phyloP scores from a whole-genome alignment of 208 protist genomes.

The Borovskyia barvae region DNA sequence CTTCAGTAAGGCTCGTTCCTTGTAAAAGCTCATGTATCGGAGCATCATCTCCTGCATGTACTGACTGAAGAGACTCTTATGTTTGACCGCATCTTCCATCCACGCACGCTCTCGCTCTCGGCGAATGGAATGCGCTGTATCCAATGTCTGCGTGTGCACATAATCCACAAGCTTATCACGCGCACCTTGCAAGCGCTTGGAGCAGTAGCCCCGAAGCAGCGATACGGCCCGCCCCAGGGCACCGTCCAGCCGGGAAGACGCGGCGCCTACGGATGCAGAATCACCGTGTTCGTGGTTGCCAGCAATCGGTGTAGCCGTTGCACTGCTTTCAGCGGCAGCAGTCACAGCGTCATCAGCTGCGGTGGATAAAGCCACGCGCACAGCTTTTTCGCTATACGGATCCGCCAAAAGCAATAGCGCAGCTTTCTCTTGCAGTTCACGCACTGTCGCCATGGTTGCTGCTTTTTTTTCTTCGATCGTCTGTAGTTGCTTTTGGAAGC shows the following conservation, averaged over 20 bases:
- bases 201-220: slow-evolving; percentile 39
- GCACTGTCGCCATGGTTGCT: slow-evolving; percentile 11
- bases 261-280: background rate
- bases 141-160: slow-evolving; percentile 47
- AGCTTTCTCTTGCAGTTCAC: slow-evolving; percentile 21
- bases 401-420: slow-evolving; percentile 26
- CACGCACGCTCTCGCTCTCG: slow-evolving; percentile 33
- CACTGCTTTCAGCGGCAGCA: too few relatives aligned
- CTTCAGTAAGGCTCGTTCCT: slow-evolving; percentile 32
- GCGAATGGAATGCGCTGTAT: slow-evolving; percentile 42
- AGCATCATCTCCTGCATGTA: slow-evolving; percentile 41
- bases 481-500: slow-evolving; percentile 38
- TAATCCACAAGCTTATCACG: slow-evolving; percentile 48
- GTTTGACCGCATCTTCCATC: slow-evolving; percentile 36
- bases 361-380: slow-evolving; percentile 12
- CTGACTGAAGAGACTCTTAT: slow-evolving; percentile 34
- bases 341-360: background rate
- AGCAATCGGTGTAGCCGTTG: too few relatives aligned
- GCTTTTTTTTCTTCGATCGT: slow-evolving; percentile 8
- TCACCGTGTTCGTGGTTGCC: background rate
- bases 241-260: slow-evolving; percentile 7
- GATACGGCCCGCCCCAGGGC: slow-evolving; percentile 22
- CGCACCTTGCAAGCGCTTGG: slow-evolving; percentile 30
- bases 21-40: slow-evolving; percentile 44
- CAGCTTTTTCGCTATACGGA: slow-evolving; percentile 26